Base-by-base conservation (phyloP, 805 yeast genomes). In the Priceomyces melissophilus region DNA sequence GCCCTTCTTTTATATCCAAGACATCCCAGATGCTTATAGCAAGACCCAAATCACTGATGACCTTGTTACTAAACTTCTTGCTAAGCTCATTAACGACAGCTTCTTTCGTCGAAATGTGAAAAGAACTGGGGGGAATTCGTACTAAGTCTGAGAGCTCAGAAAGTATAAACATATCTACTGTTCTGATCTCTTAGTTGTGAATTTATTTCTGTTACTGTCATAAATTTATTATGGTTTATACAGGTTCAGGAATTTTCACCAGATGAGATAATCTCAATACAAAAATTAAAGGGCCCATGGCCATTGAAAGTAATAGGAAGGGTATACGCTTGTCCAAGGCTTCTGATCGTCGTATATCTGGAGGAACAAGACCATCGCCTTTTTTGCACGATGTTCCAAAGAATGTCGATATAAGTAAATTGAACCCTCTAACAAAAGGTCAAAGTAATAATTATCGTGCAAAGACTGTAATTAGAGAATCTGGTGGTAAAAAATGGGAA, bases 1-100 rank as follows among this genome's bases (percentile, higher is more conserved):
- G 72, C 3, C 98, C 99, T 52, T 93, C 98, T 37, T 86, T 87
- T 17, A 85, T 81, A n/a, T 75, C 75, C 34, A 82, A 63, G 3
- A 93, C 59, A 58, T 93, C 99, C 82, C 91, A 91, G 12, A 91
- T 74, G 2, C 93, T 74, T 12, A 93, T 66, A 33, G 88, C 90
- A 2, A 93, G 73, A 1, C 99, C 99, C 13, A 89, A 69, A 54
- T 84, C 84, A 38, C 83, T 84, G 32, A 93, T 77, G 42, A 93
- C 82, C 54, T 84, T 86, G 63, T 93, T 91, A 37, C 96, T 79
- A 57, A 83, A 90, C 61, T 90, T 91, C 47, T 74, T 76, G 60
- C 89, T 87, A 42, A 93, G 73, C 54, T 90, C 96, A 49, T 85
- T 84, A 31, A 79, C 76, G 25, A 93, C 71, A 3, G 96, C 85